phyloP scores from a whole-genome alignment of 805 yeast genomes.

The Yarrowia sp. region DNA sequence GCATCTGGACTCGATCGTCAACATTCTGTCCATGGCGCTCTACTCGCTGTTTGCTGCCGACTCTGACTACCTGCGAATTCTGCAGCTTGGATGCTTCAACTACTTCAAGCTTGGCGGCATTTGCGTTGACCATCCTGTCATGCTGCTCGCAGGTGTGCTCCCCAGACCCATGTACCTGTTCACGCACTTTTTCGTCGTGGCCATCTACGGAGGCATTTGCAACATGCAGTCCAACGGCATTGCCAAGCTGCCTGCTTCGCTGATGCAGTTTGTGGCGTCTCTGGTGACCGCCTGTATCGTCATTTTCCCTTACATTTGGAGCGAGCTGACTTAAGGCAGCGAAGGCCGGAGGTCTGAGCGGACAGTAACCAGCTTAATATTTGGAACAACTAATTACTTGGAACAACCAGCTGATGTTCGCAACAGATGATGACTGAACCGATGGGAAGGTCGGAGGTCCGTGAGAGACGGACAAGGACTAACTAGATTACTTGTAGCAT shows the following conservation, averaged over 20 bases:
- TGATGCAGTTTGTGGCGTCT: conserved; percentile 65
- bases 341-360: too few relatives aligned
- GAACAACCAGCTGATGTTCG: too few relatives aligned
- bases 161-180: conserved; percentile 75
- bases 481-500: conserved; percentile 17
- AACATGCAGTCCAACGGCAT: conserved; percentile 68
- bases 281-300: conserved; percentile 72
- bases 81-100: conserved; percentile 85
- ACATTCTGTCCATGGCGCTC: conserved; percentile 85
- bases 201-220: conserved; percentile 72
- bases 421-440: too few relatives aligned
- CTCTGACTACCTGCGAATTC: conserved; percentile 52
- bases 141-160: conserved; percentile 74
- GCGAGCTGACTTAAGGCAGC: conserved; percentile 33
- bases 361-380: too few relatives aligned
- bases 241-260: conserved; percentile 64
- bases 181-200: conserved; percentile 87
- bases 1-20: conserved; percentile 75
- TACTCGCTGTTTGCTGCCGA: conserved; percentile 91
- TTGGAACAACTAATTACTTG: too few relatives aligned
- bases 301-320: conserved; percentile 69
- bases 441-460: too few relatives aligned
- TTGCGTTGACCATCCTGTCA: conserved; percentile 74
- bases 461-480: conserved; percentile 16
- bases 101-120: conserved; percentile 85